Base-by-base conservation (phyloP, 2,329 filamentous ascomycete species). In the Paecilomyces variotii region DNA sequence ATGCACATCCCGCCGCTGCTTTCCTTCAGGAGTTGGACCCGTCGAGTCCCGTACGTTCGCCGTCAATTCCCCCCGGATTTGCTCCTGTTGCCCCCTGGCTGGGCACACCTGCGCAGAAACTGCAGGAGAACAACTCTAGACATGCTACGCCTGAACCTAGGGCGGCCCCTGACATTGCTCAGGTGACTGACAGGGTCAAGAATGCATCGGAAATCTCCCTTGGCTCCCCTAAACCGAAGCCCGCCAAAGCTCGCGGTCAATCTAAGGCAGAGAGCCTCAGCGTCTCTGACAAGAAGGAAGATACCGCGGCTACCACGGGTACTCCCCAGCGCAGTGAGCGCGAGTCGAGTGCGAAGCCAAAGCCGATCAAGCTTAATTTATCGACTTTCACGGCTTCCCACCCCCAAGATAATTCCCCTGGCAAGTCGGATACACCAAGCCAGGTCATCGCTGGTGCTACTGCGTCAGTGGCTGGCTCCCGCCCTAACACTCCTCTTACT, bases 401-500 rank as follows among this genome's bases (percentile, higher is more conserved):
- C 25, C 24, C 59, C 12, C 59, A 61, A 4, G 67, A 70, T 49
- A 49, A 32, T 4, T 26, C 58, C 51, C 58, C 66, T 10, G 51
- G 58, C 9, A 74, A 72, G 53, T 60, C 59, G 12, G 69, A 72
- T 27, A 63, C 65, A 12, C 57, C 58, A 10, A 53, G 52, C 32
- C 68, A 67, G 11, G 61, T 53, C 54, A 60, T 60, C 0, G 64
- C 67, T 56, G 62, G 66, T 12, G 59, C 71, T 32, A 65, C 67
- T 12, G 64, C 71, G 9, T 62, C 67, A 25, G 69, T 68, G 55
- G 66, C 76, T 26, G 71, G 71, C 27, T 78, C 81, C 59, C 77
- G 80, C 26, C 78, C 82, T 26, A 79, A 81, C 61, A 79, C 79
- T 30, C 79, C 79, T 1, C 63, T 72, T 54, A 76, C 74, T 12